Conservation (phyloP, 257 asterid species). For the Solanum chilense region DNA sequence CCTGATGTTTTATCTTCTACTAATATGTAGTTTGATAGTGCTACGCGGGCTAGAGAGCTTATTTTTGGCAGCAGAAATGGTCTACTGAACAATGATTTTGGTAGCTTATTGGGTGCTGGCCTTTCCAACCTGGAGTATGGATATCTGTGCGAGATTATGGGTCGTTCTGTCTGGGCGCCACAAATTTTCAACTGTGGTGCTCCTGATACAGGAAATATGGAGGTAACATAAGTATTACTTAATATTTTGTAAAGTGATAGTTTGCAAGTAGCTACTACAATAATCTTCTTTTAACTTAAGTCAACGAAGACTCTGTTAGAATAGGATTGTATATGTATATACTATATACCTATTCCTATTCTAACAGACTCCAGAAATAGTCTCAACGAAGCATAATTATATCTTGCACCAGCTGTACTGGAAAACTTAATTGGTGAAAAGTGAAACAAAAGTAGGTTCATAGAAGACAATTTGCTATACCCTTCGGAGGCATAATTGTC, state of each 20-base stretch:
- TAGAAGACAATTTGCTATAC: neutral
- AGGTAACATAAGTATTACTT: slow-evolving; percentile 37
- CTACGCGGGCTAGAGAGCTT: slow-evolving; percentile 71
- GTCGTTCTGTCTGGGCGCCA: slow-evolving; percentile 92
- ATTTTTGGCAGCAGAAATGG: slow-evolving; percentile 28
- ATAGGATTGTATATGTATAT: neutral
- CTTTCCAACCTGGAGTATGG: slow-evolving; percentile 93
- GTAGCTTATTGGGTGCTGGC: slow-evolving; percentile 69
- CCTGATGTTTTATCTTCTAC: neutral
- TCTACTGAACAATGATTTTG: slow-evolving; percentile 20
- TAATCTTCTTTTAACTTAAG: neutral
- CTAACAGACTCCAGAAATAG: neutral
- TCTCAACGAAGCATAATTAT: neutral
- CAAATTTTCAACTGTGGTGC: slow-evolving; percentile 96
- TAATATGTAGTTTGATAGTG: slow-evolving; percentile 72
- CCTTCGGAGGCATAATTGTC: neutral
- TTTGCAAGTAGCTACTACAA: neutral
- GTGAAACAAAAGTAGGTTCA: neutral
- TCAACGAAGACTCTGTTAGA: neutral
- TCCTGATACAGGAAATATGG: slow-evolving; percentile 99
- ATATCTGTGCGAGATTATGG: slow-evolving; percentile 88
- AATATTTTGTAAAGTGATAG: neutral
- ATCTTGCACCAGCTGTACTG: neutral
- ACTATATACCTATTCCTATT: neutral
- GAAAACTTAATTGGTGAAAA: neutral